A percentile compares a stretch with the other conserved stretches of the same genome.
These are phyloP conservation scores for Scheffersomyces insectosa DNA, from an alignment of 1,139 yeast species.

Conservation along the genomic window DNA sequence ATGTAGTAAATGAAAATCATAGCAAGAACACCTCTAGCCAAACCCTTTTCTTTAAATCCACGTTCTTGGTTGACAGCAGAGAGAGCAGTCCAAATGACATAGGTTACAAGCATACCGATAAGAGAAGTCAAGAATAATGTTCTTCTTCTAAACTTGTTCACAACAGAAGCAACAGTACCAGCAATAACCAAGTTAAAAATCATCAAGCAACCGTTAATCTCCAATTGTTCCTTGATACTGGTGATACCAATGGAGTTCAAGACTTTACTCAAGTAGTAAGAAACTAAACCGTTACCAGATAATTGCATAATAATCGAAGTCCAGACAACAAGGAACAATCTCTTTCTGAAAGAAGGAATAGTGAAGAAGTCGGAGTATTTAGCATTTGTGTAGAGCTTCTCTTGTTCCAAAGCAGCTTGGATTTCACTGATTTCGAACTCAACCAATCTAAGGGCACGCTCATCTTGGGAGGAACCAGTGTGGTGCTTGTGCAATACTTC, in stretches of 20 bases:
- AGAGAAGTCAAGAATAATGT: conserved; percentile 42
- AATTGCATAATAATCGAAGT: conserved; percentile 45
- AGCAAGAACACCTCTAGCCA: conserved; percentile 47
- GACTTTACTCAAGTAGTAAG: conserved; percentile 51
- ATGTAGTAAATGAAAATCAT: conserved; percentile 45
- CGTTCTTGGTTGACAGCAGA: conserved; percentile 41
- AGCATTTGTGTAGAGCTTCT: conserved; percentile 24
- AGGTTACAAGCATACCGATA: conserved; percentile 36
- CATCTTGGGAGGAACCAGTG: conserved; percentile 34
- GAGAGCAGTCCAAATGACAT: conserved; percentile 39
- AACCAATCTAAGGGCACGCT: conserved; percentile 32
- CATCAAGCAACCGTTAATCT: conserved; percentile 48
- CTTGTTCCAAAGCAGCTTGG: conserved; percentile 38
- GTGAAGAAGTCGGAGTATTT: conserved; percentile 37
- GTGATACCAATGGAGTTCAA: conserved; percentile 52
- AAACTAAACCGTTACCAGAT: conserved; percentile 54
- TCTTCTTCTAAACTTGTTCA: conserved; percentile 42
- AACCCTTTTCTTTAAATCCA: conserved; percentile 29
- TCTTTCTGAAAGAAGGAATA: conserved; percentile 41
- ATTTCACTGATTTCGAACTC: conserved; percentile 50
- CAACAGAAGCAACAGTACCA: conserved; percentile 27
- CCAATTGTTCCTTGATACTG: conserved; percentile 40
- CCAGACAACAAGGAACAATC: conserved; percentile 38
- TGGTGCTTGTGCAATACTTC: conserved; percentile 38
- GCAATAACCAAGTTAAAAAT: conserved; percentile 42